Percentiles rank a stretch among this genome's conserved stretches.
Conservation (phyloP, 2,329 filamentous ascomycete genomes). For the Paraphaeosphaeria sporulosa region DNA sequence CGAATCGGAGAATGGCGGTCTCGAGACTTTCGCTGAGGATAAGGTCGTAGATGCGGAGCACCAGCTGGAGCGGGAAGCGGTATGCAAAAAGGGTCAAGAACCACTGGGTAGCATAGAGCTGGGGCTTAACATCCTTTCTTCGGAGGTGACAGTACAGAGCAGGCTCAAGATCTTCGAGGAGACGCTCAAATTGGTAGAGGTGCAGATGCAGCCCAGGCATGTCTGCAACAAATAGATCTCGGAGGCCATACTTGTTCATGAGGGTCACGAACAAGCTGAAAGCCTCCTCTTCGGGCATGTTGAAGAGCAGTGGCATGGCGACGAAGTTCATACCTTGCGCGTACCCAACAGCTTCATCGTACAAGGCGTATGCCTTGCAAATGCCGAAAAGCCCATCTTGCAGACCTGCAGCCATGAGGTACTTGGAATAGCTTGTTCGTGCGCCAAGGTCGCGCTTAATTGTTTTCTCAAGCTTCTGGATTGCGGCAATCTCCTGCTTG, state of each 20-base stretch:
- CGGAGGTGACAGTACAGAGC: slow-evolving; percentile 94
- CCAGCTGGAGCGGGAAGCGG: slow-evolving; percentile 93
- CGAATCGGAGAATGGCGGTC: slow-evolving; percentile 88
- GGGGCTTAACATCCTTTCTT: slow-evolving; percentile 83
- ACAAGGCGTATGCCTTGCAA: slow-evolving; percentile 96
- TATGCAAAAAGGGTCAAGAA: slow-evolving; percentile 99
- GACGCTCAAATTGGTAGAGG: slow-evolving; percentile 91
- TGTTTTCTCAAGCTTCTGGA: slow-evolving; percentile 86
- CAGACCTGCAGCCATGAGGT: slow-evolving; percentile 86
- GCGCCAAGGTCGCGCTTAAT: slow-evolving; percentile 92
- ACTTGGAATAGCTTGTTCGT: slow-evolving; percentile 95
- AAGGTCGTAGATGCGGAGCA: slow-evolving; percentile 94
- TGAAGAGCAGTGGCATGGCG: slow-evolving; percentile 94
- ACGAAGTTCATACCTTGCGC: slow-evolving; percentile 99
- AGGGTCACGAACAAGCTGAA: slow-evolving; percentile 91
- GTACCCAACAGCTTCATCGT: slow-evolving; percentile 93
- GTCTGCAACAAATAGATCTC: slow-evolving; percentile 91
- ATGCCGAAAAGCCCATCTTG: slow-evolving; percentile 95
- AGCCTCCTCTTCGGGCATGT: slow-evolving; percentile 97
- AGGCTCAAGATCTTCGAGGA: slow-evolving; percentile 92
- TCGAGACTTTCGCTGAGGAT: slow-evolving; percentile 92
- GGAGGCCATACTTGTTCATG: slow-evolving; percentile 95
- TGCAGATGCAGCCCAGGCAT: slow-evolving; percentile 96
- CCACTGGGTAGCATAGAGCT: slow-evolving; percentile 98
- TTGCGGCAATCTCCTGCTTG: slow-evolving; percentile 75